These are phyloP conservation scores for Monilinia fructicola DNA, from an alignment of 2,329 filamentous ascomycete genomes.

Conservation along the genomic window DNA sequence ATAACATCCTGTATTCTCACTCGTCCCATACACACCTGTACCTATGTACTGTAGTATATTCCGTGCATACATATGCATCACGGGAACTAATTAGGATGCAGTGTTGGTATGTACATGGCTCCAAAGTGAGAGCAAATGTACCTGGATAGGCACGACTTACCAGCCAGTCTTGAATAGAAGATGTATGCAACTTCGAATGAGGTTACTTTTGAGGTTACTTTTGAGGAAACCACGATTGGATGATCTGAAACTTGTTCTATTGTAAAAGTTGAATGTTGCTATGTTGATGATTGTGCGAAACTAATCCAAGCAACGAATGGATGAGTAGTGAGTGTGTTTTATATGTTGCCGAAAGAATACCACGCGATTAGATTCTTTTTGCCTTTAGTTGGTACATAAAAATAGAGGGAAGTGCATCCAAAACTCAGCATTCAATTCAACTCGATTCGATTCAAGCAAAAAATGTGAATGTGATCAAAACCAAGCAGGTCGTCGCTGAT, in stretches of 20 bases:
- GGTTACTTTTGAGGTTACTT: no score
- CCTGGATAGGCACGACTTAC: background rate
- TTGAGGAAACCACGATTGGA: background rate
- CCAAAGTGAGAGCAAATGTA: no score
- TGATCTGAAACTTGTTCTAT: constrained; percentile 1
- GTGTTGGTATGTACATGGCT: background rate
- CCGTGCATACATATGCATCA: constrained; percentile 1
- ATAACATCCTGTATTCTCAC: background rate
- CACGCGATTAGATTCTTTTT: no score
- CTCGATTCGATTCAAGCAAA: no score
- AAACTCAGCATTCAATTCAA: no score
- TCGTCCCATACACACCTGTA: constrained; percentile 1
- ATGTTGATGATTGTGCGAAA: no score
- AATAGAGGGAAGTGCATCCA: no score
- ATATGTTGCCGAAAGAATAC: no score
- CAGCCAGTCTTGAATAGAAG: background rate
- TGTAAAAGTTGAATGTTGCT: background rate
- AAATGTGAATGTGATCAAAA: constrained; percentile 9
- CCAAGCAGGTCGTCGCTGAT: background rate
- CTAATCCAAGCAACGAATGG: no score
- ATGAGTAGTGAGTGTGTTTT: no score
- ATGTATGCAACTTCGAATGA: no score
- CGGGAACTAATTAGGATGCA: background rate
- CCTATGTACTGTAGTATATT: background rate
- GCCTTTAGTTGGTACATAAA: no score